Evolutionary conservation across 768 basidiomycete species (phyloP).

Genomic region (Mrakia gelida): DNA sequence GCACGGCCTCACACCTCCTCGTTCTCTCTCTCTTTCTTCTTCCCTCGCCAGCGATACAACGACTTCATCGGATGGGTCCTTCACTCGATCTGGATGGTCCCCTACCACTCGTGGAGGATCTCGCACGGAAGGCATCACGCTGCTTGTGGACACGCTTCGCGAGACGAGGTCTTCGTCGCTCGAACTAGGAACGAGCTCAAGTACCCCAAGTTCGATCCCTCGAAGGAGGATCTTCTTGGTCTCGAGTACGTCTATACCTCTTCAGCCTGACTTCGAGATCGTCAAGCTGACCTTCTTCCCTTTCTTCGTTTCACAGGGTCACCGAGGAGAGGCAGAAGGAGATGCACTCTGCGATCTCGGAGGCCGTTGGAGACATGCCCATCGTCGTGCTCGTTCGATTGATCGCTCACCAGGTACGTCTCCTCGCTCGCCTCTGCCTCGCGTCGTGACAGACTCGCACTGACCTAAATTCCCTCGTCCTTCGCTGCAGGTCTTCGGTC

Average conservation of each 20-base stretch:
- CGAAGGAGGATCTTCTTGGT: conserved; percentile 36
- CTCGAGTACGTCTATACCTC: neutral
- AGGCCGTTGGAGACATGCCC: conserved; percentile 88
- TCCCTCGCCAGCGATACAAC: conserved; percentile 80
- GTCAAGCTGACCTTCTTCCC: neutral
- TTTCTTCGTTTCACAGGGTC: conserved; percentile 33
- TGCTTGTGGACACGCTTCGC: conserved; percentile 85
- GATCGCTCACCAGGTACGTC: conserved; percentile 52
- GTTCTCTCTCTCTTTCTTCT: neutral
- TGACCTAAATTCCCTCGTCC: neutral
- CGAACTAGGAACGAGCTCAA: conserved; percentile 69
- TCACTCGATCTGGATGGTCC: conserved; percentile 74
- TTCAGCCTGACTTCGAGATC: neutral
- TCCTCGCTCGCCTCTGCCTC: conserved; percentile 51
- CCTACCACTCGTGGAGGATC: conserved; percentile 95
- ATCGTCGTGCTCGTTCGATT: conserved; percentile 49
- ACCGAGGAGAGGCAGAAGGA: conserved; percentile 40
- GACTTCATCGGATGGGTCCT: conserved; percentile 87
- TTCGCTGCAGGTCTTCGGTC: conserved; percentile 62
- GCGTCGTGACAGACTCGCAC: conserved; percentile 35
- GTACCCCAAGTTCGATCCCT: conserved; percentile 56
- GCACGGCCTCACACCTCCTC: neutral
- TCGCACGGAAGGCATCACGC: conserved; percentile 94
- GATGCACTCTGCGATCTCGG: conserved; percentile 52
- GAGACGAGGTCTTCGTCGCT: conserved; percentile 95